A percentile compares a stretch with the other conserved stretches of the same genome.
phyloP scores from a whole-genome alignment of 2,329 filamentous ascomycete genomes.

The Penicillium sp. region DNA sequence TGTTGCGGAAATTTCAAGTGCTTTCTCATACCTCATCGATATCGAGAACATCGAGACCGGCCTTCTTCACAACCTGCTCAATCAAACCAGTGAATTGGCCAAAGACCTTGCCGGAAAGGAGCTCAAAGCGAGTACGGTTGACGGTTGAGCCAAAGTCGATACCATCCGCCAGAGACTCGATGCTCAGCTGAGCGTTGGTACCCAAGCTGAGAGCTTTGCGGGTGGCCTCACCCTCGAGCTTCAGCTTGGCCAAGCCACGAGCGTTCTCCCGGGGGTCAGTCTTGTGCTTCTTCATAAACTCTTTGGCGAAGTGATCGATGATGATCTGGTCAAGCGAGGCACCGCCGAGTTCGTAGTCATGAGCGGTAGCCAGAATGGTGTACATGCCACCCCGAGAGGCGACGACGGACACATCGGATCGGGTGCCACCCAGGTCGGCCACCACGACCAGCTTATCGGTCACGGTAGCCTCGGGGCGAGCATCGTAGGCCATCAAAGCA shows the following conservation, averaged over 20 bases:
- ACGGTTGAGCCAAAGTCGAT: slow-evolving; percentile 87
- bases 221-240: slow-evolving; percentile 80
- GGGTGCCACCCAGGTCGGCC: slow-evolving; percentile 84
- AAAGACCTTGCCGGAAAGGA: slow-evolving; percentile 79
- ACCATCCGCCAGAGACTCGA: slow-evolving; percentile 84
- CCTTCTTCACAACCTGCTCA: slow-evolving; percentile 80
- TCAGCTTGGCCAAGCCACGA: slow-evolving; percentile 82
- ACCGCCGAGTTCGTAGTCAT: slow-evolving; percentile 92
- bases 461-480: slow-evolving; percentile 65
- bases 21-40: slow-evolving; percentile 63
- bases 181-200: slow-evolving; percentile 80
- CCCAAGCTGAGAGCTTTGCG: slow-evolving; percentile 90
- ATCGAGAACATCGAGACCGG: slow-evolving; percentile 82
- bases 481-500: slow-evolving; percentile 84
- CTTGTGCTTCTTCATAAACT: slow-evolving; percentile 96
- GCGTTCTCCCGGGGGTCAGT: slow-evolving; percentile 77
- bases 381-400: slow-evolving; percentile 93
- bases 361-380: slow-evolving; percentile 83
- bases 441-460: slow-evolving; percentile 88
- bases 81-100: slow-evolving; percentile 81
- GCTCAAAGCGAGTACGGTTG: slow-evolving; percentile 90
- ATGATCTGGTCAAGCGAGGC: slow-evolving; percentile 81
- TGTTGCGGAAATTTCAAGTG: too few species aligned
- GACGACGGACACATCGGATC: slow-evolving; percentile 85
- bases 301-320: slow-evolving; percentile 95